A percentile compares a stretch with the other conserved stretches of the same genome.
Evolutionary conservation across 345 rosid genomes (phyloP).

Genomic region (Gossypium stocksii): DNA sequence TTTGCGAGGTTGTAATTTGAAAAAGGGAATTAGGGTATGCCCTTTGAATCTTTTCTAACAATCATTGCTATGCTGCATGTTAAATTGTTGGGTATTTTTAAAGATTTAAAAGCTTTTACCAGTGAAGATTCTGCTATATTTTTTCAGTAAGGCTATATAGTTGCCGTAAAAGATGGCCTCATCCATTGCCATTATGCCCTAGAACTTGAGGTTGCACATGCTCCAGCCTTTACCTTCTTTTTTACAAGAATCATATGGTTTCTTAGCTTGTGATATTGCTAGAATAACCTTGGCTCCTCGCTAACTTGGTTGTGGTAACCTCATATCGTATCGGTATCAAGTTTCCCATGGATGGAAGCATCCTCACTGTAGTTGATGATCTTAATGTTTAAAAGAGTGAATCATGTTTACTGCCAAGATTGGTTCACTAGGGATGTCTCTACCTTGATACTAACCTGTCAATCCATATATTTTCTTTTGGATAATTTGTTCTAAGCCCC

Average conservation of each 20-base stretch:
- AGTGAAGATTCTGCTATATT: neutral
- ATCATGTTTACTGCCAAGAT: neutral
- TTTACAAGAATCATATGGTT: neutral
- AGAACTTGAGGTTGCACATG: neutral
- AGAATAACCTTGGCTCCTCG: neutral
- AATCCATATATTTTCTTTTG: neutral
- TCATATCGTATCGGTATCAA: neutral
- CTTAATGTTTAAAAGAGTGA: neutral
- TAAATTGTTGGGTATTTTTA: neutral
- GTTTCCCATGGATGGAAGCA: neutral
- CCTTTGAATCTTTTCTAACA: conserved; percentile 6
- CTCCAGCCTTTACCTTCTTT: neutral
- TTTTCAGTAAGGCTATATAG: neutral
- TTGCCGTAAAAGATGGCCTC: neutral
- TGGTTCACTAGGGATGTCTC: neutral
- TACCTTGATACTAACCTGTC: neutral
- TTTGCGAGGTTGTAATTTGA: conserved; percentile 92
- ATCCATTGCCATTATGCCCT: neutral
- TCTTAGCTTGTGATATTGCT: neutral
- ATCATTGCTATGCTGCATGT: neutral
- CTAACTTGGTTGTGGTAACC: neutral
- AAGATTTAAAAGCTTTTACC: neutral
- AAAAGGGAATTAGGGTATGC: conserved; percentile 76
- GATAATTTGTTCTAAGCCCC: neutral
- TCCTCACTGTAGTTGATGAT: neutral